Conservation (phyloP, 164 flowering plant species). For the Paratinospora sagittata region DNA sequence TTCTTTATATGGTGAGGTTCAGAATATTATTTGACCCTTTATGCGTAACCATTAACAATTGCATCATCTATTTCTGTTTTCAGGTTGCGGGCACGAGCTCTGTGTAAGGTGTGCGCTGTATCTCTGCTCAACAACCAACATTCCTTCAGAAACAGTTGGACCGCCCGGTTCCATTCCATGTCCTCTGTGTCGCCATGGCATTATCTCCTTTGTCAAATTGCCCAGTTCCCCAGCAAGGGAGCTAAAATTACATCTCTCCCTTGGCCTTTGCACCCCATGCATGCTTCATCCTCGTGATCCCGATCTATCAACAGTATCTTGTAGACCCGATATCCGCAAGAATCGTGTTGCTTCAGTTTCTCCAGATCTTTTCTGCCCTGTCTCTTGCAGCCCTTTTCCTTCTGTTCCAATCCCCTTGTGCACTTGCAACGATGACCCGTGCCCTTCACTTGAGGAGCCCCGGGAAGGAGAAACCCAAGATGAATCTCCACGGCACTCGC, state of each 20-base stretch:
- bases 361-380: constrained; percentile 74
- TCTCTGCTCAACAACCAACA: constrained; percentile 79
- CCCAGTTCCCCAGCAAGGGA: constrained; percentile 60
- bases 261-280: constrained; percentile 87
- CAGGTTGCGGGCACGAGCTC: constrained; percentile 87
- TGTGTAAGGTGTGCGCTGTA: constrained; percentile 88
- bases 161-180: constrained; percentile 91
- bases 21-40: neutral
- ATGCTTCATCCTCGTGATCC: constrained; percentile 66
- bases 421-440: constrained; percentile 68
- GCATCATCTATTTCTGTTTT: constrained; percentile 11
- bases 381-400: constrained; percentile 88
- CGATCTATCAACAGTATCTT: constrained; percentile 34
- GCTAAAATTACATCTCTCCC: constrained; percentile 49
- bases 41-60: neutral
- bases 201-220: constrained; percentile 54
- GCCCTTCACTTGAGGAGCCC: constrained; percentile 64
- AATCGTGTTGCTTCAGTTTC: constrained; percentile 83
- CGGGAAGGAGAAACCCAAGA: constrained; percentile 42
- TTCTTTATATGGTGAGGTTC: neutral
- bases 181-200: constrained; percentile 84
- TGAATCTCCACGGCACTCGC: constrained; percentile 45
- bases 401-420: constrained; percentile 74
- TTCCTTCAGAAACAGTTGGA: constrained; percentile 45
- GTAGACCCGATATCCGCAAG: constrained; percentile 51